Base-by-base conservation (phyloP, 2,329 filamentous ascomycete species). In the Claviceps sp. region DNA sequence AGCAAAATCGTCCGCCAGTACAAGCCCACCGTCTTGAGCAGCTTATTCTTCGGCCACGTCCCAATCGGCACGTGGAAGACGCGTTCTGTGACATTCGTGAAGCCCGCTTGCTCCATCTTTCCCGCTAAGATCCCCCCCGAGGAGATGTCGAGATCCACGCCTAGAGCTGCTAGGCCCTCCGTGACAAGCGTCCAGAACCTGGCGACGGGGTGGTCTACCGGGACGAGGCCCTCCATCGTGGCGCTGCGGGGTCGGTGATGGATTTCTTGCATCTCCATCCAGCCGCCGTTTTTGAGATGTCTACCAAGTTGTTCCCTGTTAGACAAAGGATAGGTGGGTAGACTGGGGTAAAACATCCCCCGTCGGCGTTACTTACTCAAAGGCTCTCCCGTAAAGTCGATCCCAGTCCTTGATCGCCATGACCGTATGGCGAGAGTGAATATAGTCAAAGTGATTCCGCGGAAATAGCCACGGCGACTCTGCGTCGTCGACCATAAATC, bases 391-490 rank as follows among this genome's bases (percentile, higher is more conserved):
- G 53, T 80, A 70, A 0, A 81, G 61, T 14, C 60, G 67, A 2
- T 69, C 69, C 77, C 78, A 82, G 58, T 81, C 70, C 48, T 71
- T 74, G 53, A 82, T 75, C 2, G 73, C 76, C 68, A 75, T 72
- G 14, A 76, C 73, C 1, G 76, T 75, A 52, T 78, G 73, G 3
- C 80, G 70, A n/a, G 75, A 72, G 59, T 82, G 79, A 37, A 83
- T 72, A 54, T 79, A 81, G 60, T 83, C 78, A 51, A 81, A 82
- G 49, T 75, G 70, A 54, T 78, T 72, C 4, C 62, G 59, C 5
- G 74, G 72, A 54, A 78, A 72, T 16, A 79, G 61, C 78, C 78
- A 82, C 4, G 71, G 69, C 52, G 70, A 71, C 61, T 82, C 78
- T 26, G 76, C 70, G 55, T 82, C 78, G 53, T 82, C 78, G 11